A percentile compares a stretch with the other conserved stretches of the same genome.
Evolutionary conservation across 805 yeast species (phyloP).

Genomic region (Sugiyamaella boreocaroliniensis): DNA sequence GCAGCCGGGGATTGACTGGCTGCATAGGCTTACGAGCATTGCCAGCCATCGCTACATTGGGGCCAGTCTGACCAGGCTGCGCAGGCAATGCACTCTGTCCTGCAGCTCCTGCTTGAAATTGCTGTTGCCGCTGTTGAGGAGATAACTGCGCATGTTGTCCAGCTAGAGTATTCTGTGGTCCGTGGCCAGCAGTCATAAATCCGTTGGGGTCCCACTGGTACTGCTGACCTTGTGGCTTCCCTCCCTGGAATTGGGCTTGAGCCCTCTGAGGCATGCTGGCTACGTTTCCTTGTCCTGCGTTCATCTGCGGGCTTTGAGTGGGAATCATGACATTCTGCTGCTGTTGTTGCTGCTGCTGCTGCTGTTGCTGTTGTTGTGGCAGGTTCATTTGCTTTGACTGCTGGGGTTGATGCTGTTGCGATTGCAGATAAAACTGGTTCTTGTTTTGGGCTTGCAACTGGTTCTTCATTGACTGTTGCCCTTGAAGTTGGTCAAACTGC

Average conservation of each 20-base stretch:
- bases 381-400: constrained; percentile 7
- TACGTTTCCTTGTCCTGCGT: neutral
- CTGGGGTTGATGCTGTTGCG: constrained; percentile 14
- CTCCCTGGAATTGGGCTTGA: neutral
- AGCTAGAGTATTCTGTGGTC: constrained; percentile 2
- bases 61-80: neutral
- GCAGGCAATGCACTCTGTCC: neutral
- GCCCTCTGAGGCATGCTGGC: constrained; percentile 13
- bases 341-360: constrained; percentile 21
- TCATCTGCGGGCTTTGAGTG: neutral
- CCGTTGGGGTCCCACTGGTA: constrained; percentile 2
- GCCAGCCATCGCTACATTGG: neutral
- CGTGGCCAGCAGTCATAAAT: neutral
- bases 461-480: neutral
- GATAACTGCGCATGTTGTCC: constrained; percentile 19
- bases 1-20: constrained; percentile 38
- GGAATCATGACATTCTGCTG: constrained; percentile 13
- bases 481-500: neutral
- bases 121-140: constrained; percentile 7
- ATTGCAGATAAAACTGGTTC: constrained; percentile 4
- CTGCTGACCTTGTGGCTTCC: neutral
- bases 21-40: constrained; percentile 14
- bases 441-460: constrained; percentile 2
- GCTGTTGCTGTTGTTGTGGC: constrained; percentile 20
- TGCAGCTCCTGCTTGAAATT: neutral